Conservation (phyloP, 23 red algal species). For the Gracilaria domingensis region DNA sequence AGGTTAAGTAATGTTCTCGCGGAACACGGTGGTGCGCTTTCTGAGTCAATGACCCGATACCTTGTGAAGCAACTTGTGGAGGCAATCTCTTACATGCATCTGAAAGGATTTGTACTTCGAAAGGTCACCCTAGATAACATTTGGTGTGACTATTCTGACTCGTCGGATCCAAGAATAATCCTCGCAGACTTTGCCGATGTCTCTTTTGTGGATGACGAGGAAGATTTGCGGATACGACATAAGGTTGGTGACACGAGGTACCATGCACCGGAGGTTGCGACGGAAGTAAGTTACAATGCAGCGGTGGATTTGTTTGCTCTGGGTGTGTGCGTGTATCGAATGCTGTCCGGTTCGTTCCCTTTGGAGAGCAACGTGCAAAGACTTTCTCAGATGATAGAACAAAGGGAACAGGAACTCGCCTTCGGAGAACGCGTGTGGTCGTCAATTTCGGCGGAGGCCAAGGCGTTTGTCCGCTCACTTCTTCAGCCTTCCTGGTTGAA, state of each 20-base stretch:
- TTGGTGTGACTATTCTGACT: neutral
- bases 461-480: neutral
- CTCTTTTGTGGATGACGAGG: neutral
- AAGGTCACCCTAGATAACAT: neutral
- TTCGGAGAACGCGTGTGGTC: neutral
- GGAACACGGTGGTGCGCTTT: neutral
- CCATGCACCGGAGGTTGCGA: neutral
- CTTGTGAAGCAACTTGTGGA: neutral
- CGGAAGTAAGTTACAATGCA: neutral
- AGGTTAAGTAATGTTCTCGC: neutral
- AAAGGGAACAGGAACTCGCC: neutral
- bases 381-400: neutral
- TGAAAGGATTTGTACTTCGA: neutral
- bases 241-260: neutral
- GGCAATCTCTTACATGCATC: neutral
- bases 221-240: neutral
- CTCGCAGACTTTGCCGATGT: neutral
- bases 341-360: neutral
- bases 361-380: neutral
- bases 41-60: neutral
- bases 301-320: neutral
- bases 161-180: neutral
- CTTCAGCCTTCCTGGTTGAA: neutral
- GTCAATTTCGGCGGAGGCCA: neutral
- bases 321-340: neutral